A percentile compares a stretch with the other conserved stretches of the same genome.
Evolutionary conservation across 2,329 filamentous ascomycete genomes (phyloP).

Genomic region (Ascochyta clinopodiicola): DNA sequence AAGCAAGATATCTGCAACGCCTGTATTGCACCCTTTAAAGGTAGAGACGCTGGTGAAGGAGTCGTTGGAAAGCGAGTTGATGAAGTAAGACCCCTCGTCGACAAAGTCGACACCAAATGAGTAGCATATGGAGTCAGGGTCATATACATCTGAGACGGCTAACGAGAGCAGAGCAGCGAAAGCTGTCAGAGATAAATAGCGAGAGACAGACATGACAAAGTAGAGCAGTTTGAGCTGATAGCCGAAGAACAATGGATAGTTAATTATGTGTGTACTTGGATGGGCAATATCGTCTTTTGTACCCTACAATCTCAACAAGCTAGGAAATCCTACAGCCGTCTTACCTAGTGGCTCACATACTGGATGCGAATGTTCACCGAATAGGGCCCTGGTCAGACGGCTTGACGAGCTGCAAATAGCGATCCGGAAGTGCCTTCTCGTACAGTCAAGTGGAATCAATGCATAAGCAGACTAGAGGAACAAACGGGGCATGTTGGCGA

Average conservation of each 20-base stretch:
- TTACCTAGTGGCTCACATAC: constrained; percentile 18
- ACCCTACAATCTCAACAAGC: constrained; percentile 12
- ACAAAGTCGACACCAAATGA: constrained; percentile 53
- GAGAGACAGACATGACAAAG: constrained; percentile 35
- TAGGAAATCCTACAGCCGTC: constrained; percentile 15
- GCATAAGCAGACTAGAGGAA: constrained; percentile 25
- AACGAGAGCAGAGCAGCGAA: constrained; percentile 35
- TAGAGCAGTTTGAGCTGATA: not conserved
- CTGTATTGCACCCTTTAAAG: constrained; percentile 53
- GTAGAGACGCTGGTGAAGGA: constrained; percentile 54
- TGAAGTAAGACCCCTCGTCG: constrained; percentile 54
- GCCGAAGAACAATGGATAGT: not conserved
- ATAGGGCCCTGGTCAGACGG: constrained; percentile 22
- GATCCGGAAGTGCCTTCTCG: constrained; percentile 20
- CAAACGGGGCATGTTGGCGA: constrained; percentile 21
- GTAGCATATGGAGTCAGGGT: constrained; percentile 38
- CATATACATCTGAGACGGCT: constrained; percentile 25
- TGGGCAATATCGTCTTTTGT: constrained; percentile 32
- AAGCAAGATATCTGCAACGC: constrained; percentile 51
- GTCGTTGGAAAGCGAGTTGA: constrained; percentile 51
- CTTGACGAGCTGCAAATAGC: constrained; percentile 28
- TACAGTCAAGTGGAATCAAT: constrained; percentile 16
- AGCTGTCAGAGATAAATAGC: constrained; percentile 30
- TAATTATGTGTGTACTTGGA: not conserved
- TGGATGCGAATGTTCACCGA: constrained; percentile 17